Evolutionary conservation across 1,284 basidiomycete genomes (phyloP), one percentile per base, ranked within the genome.

Genomic region (Sporisorium exsertum): DNA sequence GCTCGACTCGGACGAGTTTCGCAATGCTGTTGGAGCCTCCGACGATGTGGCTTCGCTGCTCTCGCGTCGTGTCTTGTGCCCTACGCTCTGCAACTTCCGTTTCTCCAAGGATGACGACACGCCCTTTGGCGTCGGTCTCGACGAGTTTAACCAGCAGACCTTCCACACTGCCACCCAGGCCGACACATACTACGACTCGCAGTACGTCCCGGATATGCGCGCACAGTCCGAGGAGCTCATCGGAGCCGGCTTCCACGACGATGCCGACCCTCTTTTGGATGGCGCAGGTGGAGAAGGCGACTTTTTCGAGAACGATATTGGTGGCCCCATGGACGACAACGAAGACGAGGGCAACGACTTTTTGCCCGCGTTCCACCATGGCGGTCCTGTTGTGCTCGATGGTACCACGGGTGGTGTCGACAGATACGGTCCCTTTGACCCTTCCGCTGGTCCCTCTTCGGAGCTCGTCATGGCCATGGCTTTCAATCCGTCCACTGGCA

Each of bases 401-500:
- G 77, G 72, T 18, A 68, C 65, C 12, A 68, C 61, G 2, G 76
- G 72, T 24, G 57, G 59, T 8, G 71, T 66, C 6, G 49, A 68
- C 33, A 63, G 64, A 27, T 76, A 72, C 37, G 68, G 68, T 7
- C 68, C 73, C 3, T 76, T 76, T 52, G 73, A 71, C 22, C 73
- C 68, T 18, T 68, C 73, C 0, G 73, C 73, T 16, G 73, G 73
- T 20, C 73, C 73, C 2, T 68, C 68, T 62, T 88, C 91, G 4
- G 92, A 94, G 79, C 87, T 95, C 32, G 89, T 95, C 58, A 90
- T 97, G 88, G 92, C 93, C 0, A 92, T 96, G 90, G 90, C 90
- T 10, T 91, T 75, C 67, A 75, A 75, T 45, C 55, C 67, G 10
- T 67, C 68, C 18, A 63, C 63, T 18, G 72, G 67, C 3, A 56